Evolutionary conservation across 148 eudicot species (phyloP).

Genomic region (Rhododendron griersonianum): DNA sequence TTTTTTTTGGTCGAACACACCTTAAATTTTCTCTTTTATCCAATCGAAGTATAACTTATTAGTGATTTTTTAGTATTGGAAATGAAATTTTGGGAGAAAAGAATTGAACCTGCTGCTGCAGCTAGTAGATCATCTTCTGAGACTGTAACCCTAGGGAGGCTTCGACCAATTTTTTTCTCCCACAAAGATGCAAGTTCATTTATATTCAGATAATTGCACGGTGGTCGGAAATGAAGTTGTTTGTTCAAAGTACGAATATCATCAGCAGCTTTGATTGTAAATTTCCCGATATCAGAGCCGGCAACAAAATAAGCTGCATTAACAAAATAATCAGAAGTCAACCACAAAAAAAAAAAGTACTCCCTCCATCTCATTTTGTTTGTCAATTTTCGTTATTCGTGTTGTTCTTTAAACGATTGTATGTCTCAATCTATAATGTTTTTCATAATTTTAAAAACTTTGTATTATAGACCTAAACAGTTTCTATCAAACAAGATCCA

Average conservation of each 20-base stretch:
- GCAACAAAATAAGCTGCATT: constrained; percentile 49
- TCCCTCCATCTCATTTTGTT: no score
- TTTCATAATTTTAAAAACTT: no score
- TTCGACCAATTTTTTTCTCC: constrained; percentile 41
- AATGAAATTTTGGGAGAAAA: not conserved
- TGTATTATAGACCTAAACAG: no score
- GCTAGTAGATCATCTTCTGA: constrained; percentile 29
- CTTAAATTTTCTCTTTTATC: not conserved
- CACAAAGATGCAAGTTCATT: constrained; percentile 50
- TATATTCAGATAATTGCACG: constrained; percentile 34
- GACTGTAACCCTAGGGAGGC: constrained; percentile 34
- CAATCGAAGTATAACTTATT: not conserved
- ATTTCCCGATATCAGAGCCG: constrained; percentile 42
- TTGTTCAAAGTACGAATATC: constrained; percentile 41
- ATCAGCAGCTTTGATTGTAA: constrained; percentile 28
- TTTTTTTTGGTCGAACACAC: not conserved
- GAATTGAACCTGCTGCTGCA: constrained; percentile 30
- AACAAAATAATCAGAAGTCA: not conserved
- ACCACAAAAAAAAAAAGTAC: not conserved
- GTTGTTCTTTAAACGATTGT: no score
- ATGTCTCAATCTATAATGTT: no score
- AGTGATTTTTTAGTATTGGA: not conserved
- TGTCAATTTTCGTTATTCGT: no score
- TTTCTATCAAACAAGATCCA: no score
- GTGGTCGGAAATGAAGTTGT: constrained; percentile 40